These are phyloP conservation scores for Xylaria bambusicola DNA, from an alignment of 495 filamentous ascomycete genomes.

Conservation along the genomic window DNA sequence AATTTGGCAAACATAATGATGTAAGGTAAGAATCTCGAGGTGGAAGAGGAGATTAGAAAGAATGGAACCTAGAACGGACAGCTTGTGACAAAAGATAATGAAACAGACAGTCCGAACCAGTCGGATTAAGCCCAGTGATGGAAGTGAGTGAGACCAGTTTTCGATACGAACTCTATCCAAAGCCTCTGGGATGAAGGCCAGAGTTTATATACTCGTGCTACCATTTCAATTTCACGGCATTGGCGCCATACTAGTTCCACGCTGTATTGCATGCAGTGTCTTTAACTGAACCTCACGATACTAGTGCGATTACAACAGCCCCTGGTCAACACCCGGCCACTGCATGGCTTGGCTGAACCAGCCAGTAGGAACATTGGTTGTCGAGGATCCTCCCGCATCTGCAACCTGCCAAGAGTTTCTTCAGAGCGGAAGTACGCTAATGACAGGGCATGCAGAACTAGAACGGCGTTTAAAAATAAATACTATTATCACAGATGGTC, in stretches of 20 bases:
- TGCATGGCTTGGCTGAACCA: background rate
- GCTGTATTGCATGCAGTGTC: no score
- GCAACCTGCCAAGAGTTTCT: background rate
- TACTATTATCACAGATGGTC: no score
- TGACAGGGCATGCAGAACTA: background rate
- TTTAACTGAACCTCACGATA: background rate
- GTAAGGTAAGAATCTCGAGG: background rate
- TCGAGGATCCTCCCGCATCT: background rate
- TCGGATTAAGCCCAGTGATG: background rate
- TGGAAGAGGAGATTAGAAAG: background rate
- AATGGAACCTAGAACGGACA: background rate
- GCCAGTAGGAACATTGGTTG: background rate
- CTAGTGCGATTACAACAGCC: background rate
- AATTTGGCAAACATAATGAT: conserved; percentile 1
- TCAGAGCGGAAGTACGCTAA: background rate
- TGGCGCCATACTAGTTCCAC: background rate
- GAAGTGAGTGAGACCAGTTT: background rate
- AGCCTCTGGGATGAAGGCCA: background rate
- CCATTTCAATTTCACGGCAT: background rate
- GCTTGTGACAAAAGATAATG: background rate
- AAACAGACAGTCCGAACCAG: background rate
- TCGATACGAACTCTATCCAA: background rate
- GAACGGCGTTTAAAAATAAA: background rate
- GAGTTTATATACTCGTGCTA: background rate
- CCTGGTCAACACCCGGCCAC: background rate